These are phyloP conservation scores for Exserohilum rostratum DNA, from an alignment of 2,329 filamentous ascomycete species.

Conservation along the genomic window DNA sequence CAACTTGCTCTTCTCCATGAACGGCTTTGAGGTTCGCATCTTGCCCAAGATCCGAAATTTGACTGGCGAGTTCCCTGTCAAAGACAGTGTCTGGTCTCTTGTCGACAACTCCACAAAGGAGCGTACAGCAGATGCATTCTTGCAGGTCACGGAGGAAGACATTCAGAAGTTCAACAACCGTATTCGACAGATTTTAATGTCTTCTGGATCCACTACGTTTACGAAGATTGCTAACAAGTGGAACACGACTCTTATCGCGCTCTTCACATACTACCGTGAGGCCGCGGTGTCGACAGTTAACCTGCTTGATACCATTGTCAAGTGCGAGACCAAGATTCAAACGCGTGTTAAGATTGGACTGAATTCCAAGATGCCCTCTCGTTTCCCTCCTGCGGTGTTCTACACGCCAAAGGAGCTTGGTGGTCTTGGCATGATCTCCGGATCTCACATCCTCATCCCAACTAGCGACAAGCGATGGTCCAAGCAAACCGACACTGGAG, in stretches of 20 bases:
- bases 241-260: conserved; percentile 95
- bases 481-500: conserved; percentile 95
- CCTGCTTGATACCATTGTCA: conserved; percentile 95
- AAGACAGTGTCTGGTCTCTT: conserved; percentile 97
- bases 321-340: conserved; percentile 99
- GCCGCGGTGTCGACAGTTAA: conserved; percentile 95
- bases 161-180: conserved; percentile 99
- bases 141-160: conserved; percentile 97
- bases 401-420: conserved; percentile 98
- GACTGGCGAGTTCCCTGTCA: conserved; percentile 95
- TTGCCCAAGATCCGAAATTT: conserved; percentile 93
- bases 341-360: conserved; percentile 97
- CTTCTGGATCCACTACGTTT: conserved; percentile 97
- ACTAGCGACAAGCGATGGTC: conserved; percentile 98
- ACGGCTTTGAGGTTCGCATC: conserved; percentile 95
- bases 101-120: conserved; percentile 97
- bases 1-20: conserved; percentile 97
- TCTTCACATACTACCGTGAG: conserved; percentile 98
- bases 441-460: conserved; percentile 95
- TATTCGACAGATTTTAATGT: conserved; percentile 98
- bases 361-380: conserved; percentile 99
- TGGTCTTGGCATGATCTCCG: conserved; percentile 98
- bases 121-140: conserved; percentile 93
- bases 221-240: conserved; percentile 99
- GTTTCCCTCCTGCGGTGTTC: conserved; percentile 97